phyloP scores from a whole-genome alignment of 2,329 filamentous ascomycete species.

The Tolypocladium tropicale region DNA sequence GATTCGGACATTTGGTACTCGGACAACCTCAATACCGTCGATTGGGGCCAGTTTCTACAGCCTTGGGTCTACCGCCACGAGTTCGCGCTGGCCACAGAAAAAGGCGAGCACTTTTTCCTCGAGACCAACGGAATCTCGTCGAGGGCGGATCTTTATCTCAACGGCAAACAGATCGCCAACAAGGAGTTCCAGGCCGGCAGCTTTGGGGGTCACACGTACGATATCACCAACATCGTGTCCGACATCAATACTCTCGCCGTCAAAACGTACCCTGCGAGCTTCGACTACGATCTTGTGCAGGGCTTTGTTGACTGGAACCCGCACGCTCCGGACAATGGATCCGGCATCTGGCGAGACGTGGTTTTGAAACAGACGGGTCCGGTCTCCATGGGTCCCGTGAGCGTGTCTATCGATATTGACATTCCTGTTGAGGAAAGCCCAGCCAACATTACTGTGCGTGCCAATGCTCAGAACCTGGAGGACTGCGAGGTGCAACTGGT shows the following conservation, averaged over 20 bases:
- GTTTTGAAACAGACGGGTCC: conserved; percentile 43
- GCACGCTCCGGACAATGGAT: conserved; percentile 49
- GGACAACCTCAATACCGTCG: conserved; percentile 30
- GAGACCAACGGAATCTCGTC: conserved; percentile 50
- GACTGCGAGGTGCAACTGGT: conserved; percentile 25
- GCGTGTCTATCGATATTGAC: conserved; percentile 32
- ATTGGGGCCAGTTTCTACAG: conserved; percentile 35
- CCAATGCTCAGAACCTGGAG: conserved; percentile 29
- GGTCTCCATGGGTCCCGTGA: conserved; percentile 32
- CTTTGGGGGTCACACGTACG: conserved; percentile 44
- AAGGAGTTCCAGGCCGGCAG: conserved; percentile 41
- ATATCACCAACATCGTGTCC: conserved; percentile 35
- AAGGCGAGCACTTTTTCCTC: conserved; percentile 36
- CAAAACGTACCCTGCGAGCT: conserved; percentile 46
- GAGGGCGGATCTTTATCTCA: conserved; percentile 49
- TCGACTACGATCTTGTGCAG: conserved; percentile 46
- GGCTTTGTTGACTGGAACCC: conserved; percentile 19
- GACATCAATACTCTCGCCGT: conserved; percentile 41
- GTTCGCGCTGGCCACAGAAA: conserved; percentile 25
- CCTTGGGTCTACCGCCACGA: conserved; percentile 52
- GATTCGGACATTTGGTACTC: conserved; percentile 47
- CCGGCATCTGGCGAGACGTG: conserved; percentile 51
- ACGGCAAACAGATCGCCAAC: conserved; percentile 40
- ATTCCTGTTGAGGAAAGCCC: conserved; percentile 8
- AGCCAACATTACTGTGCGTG: conserved; percentile 26